phyloP scores from a whole-genome alignment of 441 rosid species.

The Gossypium lobatum region DNA sequence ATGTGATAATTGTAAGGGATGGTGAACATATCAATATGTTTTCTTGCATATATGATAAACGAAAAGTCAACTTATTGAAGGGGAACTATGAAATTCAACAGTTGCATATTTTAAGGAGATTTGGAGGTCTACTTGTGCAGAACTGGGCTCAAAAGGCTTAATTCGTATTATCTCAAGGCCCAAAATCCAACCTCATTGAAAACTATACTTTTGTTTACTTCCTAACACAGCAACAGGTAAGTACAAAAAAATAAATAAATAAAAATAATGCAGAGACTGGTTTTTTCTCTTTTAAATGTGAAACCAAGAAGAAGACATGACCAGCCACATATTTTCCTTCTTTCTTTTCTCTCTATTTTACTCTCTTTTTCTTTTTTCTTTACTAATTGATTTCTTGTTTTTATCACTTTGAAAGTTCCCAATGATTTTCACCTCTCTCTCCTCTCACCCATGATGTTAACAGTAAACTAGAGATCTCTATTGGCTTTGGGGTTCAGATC shows the following conservation, averaged over 20 bases:
- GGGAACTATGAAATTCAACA: background rate
- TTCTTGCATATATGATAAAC: background rate
- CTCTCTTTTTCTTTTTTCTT: background rate
- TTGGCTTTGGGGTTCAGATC: background rate
- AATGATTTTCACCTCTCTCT: conserved; percentile 1
- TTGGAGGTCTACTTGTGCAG: background rate
- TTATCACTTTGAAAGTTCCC: background rate
- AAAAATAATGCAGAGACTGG: background rate
- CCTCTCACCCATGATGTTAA: background rate
- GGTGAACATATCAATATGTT: background rate
- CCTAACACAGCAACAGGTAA: background rate
- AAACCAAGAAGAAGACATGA: background rate
- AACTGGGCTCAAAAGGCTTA: background rate
- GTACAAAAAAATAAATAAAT: background rate
- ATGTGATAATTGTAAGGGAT: background rate
- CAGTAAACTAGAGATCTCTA: background rate
- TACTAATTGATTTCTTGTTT: background rate
- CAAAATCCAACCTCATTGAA: background rate
- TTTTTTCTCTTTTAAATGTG: background rate
- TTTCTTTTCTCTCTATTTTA: background rate
- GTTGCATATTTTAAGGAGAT: background rate
- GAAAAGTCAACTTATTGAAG: background rate
- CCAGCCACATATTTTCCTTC: background rate
- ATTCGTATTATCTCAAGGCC: background rate
- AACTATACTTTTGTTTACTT: background rate